A percentile compares a stretch with the other conserved stretches of the same genome.
These are phyloP conservation scores for Leccinellum albellum DNA, from an alignment of 768 basidiomycete species.

Conservation along the genomic window DNA sequence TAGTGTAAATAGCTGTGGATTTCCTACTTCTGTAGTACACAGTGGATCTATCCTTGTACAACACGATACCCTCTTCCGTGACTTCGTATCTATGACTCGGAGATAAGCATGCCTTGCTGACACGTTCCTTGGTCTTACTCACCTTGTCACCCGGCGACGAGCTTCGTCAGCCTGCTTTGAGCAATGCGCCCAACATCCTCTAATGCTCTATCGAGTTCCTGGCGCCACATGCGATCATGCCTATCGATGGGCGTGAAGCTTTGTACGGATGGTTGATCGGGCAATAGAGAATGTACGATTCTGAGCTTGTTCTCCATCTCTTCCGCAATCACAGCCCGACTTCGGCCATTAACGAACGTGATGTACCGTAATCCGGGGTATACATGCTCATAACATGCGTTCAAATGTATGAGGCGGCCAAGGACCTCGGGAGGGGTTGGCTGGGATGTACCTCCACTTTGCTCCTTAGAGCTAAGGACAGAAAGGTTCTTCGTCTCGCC, in stretches of 20 bases:
- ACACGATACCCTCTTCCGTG: conserved; percentile 4
- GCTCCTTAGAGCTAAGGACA: conserved; percentile 74
- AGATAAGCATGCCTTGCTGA: neutral
- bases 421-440: conserved; percentile 74
- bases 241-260: conserved; percentile 37
- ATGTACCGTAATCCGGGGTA: conserved; percentile 83
- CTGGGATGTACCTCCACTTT: conserved; percentile 45
- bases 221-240: conserved; percentile 50
- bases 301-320: conserved; percentile 75
- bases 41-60: conserved; percentile 13
- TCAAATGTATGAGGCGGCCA: conserved; percentile 67
- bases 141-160: conserved; percentile 8
- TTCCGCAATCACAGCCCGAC: conserved; percentile 62
- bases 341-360: conserved; percentile 88
- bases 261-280: conserved; percentile 33
- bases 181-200: conserved; percentile 74
- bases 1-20: conserved; percentile 13
- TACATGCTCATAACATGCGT: conserved; percentile 66
- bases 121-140: neutral
- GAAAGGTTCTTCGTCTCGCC: conserved; percentile 79
- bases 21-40: neutral
- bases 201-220: conserved; percentile 71
- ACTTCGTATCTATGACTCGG: neutral
- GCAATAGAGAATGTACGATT: conserved; percentile 46
- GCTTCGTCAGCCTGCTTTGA: conserved; percentile 53